phyloP scores from a whole-genome alignment of 2,329 filamentous ascomycete species.

The Sporothrix inflata region DNA sequence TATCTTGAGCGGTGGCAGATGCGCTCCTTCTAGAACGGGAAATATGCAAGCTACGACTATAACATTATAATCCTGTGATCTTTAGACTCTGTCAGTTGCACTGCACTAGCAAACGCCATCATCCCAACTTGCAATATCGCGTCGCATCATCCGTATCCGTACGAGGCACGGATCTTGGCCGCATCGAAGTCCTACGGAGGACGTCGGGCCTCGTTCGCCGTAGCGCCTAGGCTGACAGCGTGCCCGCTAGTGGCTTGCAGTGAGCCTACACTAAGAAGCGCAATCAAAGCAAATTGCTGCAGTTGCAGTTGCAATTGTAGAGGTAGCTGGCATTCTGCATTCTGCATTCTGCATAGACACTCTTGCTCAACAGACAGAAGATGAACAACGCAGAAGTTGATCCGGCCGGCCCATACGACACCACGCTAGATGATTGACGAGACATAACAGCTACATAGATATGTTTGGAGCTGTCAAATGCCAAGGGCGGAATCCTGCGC shows the following conservation, averaged over 20 bases:
- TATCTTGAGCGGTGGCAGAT: background rate
- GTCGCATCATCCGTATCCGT: background rate
- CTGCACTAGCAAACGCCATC: background rate
- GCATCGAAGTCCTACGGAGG: background rate
- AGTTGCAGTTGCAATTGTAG: background rate
- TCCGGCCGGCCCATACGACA: background rate
- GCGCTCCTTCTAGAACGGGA: background rate
- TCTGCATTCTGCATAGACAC: too few species aligned
- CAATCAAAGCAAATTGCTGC: conserved; percentile 4
- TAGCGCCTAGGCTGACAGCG: conserved; percentile 23
- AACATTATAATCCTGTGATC: background rate
- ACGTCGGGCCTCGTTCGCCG: background rate
- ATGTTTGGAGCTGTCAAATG: background rate
- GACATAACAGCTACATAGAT: background rate
- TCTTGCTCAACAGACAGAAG: too few species aligned
- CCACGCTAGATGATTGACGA: background rate
- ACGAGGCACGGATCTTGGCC: background rate
- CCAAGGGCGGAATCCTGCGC: background rate
- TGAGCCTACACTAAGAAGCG: conserved; percentile 26
- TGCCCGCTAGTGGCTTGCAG: conserved; percentile 16
- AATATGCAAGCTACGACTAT: background rate
- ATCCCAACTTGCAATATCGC: conserved; percentile 5
- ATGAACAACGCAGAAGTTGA: background rate
- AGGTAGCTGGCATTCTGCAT: background rate
- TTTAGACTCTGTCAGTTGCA: too few species aligned